A percentile compares a stretch with the other conserved stretches of the same genome.
Evolutionary conservation across 345 rosid genomes (phyloP).

Genomic region (Ceriops tagal): DNA sequence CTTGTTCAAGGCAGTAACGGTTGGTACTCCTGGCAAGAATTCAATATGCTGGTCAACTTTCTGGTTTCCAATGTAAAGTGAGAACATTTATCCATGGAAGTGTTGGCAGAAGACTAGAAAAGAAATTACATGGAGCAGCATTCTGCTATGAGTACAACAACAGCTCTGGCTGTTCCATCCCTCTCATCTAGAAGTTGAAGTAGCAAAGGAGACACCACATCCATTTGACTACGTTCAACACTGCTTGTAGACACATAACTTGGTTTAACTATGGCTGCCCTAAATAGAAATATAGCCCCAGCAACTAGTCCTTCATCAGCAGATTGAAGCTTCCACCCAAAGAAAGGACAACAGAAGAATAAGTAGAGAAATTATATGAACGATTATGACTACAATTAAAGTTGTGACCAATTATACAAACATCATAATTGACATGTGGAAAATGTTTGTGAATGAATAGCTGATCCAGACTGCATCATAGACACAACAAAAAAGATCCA

Average conservation of each 20-base stretch:
- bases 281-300: slow-evolving; percentile 60
- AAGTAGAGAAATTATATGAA: slow-evolving; percentile 17
- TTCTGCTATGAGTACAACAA: slow-evolving; percentile 66
- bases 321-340: slow-evolving; percentile 54
- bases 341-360: slow-evolving; percentile 9
- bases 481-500: not conserved
- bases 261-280: slow-evolving; percentile 51
- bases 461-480: not conserved
- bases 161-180: slow-evolving; percentile 81
- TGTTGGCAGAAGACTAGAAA: not conserved
- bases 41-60: slow-evolving; percentile 28
- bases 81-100: not conserved
- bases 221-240: slow-evolving; percentile 49
- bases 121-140: slow-evolving; percentile 58
- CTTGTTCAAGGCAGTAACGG: slow-evolving; percentile 58
- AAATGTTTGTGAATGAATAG: not conserved
- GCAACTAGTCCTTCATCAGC: slow-evolving; percentile 67
- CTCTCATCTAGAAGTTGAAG: slow-evolving; percentile 81
- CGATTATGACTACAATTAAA: slow-evolving; percentile 13
- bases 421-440: not conserved
- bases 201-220: slow-evolving; percentile 47
- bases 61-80: slow-evolving; percentile 11
- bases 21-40: slow-evolving; percentile 49
- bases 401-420: not conserved
- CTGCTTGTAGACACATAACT: slow-evolving; percentile 44